Evolutionary conservation across 805 yeast species (phyloP).

Genomic region (Zygosaccharomyces siamensis): DNA sequence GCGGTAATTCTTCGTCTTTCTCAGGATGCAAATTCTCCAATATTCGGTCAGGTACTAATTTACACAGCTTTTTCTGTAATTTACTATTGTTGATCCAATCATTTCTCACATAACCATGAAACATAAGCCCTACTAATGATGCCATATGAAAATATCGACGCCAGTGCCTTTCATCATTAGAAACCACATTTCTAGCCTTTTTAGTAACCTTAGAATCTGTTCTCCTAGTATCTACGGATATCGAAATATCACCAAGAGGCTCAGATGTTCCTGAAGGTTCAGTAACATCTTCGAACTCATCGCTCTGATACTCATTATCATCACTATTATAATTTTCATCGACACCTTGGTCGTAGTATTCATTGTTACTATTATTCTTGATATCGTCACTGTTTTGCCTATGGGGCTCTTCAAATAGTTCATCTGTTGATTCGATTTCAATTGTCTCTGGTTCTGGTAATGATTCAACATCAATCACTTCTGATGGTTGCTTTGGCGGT

Average conservation of each 20-base stretch:
- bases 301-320: constrained; percentile 27
- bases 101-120: constrained; percentile 67
- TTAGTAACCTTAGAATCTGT: constrained; percentile 14
- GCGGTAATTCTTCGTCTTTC: constrained; percentile 35
- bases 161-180: constrained; percentile 50
- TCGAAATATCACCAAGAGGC: constrained; percentile 23
- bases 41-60: constrained; percentile 45
- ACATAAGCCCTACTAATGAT: constrained; percentile 52
- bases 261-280: constrained; percentile 17
- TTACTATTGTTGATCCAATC: constrained; percentile 59
- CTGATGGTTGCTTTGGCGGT: constrained; percentile 4
- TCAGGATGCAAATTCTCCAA: constrained; percentile 47
- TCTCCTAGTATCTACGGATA: constrained; percentile 26
- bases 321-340: constrained; percentile 9
- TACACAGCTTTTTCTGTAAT: constrained; percentile 40
- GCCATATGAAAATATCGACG: constrained; percentile 56
- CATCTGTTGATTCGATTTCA: constrained; percentile 8
- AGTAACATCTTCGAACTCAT: constrained; percentile 23
- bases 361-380: constrained; percentile 6
- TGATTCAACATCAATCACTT: constrained; percentile 2
- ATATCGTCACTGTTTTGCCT: background rate
- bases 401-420: background rate
- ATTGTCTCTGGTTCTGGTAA: constrained; percentile 11
- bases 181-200: constrained; percentile 36
- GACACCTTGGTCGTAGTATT: background rate